A percentile compares a stretch with the other conserved stretches of the same genome.
phyloP scores from a whole-genome alignment of 495 filamentous ascomycete species.

The Aspergillus avenaceus region DNA sequence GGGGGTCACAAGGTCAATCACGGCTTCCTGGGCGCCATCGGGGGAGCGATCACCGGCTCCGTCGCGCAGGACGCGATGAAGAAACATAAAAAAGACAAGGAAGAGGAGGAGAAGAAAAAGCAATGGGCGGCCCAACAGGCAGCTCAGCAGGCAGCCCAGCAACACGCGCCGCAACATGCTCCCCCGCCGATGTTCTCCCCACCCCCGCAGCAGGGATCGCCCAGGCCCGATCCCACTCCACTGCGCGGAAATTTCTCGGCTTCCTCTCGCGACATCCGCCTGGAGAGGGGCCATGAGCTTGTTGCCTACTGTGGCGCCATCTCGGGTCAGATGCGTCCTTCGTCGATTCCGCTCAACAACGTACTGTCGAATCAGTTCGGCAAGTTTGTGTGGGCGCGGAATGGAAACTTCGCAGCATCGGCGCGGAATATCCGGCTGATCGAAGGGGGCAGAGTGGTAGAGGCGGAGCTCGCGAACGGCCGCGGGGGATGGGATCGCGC shows the following conservation, averaged over 20 bases:
- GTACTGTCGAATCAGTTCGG: slow-evolving; percentile 16
- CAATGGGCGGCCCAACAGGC: not conserved
- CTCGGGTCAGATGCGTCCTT: slow-evolving; percentile 7
- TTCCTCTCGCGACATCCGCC: slow-evolving; percentile 6
- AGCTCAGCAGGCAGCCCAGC: not conserved
- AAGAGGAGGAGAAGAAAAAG: slow-evolving; percentile 11
- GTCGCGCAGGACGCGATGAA: slow-evolving; percentile 34
- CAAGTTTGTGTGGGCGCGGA: slow-evolving; percentile 13
- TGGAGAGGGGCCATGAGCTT: slow-evolving; percentile 11
- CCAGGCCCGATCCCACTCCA: not conserved
- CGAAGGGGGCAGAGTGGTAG: slow-evolving; percentile 34
- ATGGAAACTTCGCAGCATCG: slow-evolving; percentile 35
- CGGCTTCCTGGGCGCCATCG: slow-evolving; percentile 32
- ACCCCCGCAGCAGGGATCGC: not conserved
- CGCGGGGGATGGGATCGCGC: slow-evolving; percentile 25
- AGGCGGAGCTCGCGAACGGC: slow-evolving; percentile 32
- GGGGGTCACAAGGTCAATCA: slow-evolving; percentile 31
- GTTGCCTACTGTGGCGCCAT: slow-evolving; percentile 9
- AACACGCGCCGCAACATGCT: not conserved
- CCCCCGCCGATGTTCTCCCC: not conserved
- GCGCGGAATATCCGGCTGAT: slow-evolving; percentile 33
- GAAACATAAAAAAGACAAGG: slow-evolving; percentile 16
- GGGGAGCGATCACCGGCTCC: slow-evolving; percentile 32
- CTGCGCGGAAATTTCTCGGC: slow-evolving; percentile 17
- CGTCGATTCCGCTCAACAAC: slow-evolving; percentile 12